These are phyloP conservation scores for Aspergillus quadrilineatus DNA, from an alignment of 2,329 filamentous ascomycete species.

Conservation along the genomic window DNA sequence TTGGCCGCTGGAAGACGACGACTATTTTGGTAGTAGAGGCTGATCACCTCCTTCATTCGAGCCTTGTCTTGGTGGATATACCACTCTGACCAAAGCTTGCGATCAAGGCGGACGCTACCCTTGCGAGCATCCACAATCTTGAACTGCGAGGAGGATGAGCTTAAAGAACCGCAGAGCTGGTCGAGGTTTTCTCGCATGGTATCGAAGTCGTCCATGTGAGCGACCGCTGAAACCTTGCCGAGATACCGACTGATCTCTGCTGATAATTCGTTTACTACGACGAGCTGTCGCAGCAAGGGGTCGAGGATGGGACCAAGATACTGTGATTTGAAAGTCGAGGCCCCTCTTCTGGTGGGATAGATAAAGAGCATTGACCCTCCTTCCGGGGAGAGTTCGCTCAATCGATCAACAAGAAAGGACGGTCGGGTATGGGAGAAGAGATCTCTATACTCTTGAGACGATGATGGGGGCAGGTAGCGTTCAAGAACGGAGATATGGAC, in stretches of 20 bases:
- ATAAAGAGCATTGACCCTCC: constrained; percentile 61
- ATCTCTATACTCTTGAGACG: constrained; percentile 57
- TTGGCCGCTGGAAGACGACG: constrained; percentile 35
- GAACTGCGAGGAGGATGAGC: constrained; percentile 41
- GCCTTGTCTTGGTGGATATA: constrained; percentile 64
- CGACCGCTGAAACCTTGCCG: constrained; percentile 55
- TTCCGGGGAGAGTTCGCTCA: constrained; percentile 58
- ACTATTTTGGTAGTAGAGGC: constrained; percentile 43
- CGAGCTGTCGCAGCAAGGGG: constrained; percentile 58
- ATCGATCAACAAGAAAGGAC: constrained; percentile 60
- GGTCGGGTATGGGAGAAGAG: constrained; percentile 56
- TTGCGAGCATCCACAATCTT: constrained; percentile 52
- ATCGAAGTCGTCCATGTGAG: constrained; percentile 56
- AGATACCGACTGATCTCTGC: constrained; percentile 56
- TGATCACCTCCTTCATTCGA: constrained; percentile 54
- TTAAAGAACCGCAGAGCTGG: constrained; percentile 41
- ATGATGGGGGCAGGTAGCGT: constrained; percentile 64
- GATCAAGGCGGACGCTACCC: constrained; percentile 51
- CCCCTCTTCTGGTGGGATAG: constrained; percentile 61
- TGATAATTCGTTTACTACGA: constrained; percentile 59
- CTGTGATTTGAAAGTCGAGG: constrained; percentile 56
- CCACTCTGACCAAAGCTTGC: constrained; percentile 62
- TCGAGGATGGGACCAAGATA: constrained; percentile 63
- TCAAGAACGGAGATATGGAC: constrained; percentile 63
- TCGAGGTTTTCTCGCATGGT: constrained; percentile 47